phyloP scores from a whole-genome alignment of 306 rosid genomes.

The Cicer chorassanicum region DNA sequence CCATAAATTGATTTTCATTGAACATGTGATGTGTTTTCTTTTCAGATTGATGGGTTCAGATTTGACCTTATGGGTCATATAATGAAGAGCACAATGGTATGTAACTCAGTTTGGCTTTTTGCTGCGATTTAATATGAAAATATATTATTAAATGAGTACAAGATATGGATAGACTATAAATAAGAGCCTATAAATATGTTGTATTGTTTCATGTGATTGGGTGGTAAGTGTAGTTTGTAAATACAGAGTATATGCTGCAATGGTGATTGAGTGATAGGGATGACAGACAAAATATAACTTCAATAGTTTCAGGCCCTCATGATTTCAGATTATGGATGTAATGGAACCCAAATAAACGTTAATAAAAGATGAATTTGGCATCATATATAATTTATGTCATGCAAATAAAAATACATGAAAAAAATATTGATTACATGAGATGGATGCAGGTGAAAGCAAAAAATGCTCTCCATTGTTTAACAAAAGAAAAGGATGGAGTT shows the following conservation, averaged over 20 bases:
- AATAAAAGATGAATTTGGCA: slow-evolving; percentile 26
- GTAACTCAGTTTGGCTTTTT: slow-evolving; percentile 44
- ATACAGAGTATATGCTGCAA: slow-evolving; percentile 21
- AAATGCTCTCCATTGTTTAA: slow-evolving; percentile 60
- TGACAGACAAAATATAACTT: slow-evolving; percentile 27
- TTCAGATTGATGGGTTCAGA: slow-evolving; percentile 96
- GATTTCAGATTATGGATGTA: slow-evolving; percentile 29
- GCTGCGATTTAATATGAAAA: slow-evolving; percentile 15
- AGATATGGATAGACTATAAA: slow-evolving; percentile 18
- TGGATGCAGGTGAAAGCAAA: slow-evolving; percentile 74
- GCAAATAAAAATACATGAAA: slow-evolving; percentile 16
- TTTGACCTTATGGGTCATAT: slow-evolving; percentile 98
- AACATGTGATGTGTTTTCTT: slow-evolving; percentile 31
- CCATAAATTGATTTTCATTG: slow-evolving; percentile 20
- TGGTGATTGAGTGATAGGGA: slow-evolving; percentile 14
- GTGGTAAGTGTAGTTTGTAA: slow-evolving; percentile 6
- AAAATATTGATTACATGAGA: slow-evolving; percentile 42
- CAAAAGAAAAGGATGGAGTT: slow-evolving; percentile 71
- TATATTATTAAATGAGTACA: slow-evolving; percentile 25
- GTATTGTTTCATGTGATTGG: slow-evolving; percentile 10
- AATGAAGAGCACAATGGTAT: slow-evolving; percentile 95
- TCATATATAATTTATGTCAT: slow-evolving; percentile 26
- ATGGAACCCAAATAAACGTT: slow-evolving; percentile 16
- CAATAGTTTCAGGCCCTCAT: slow-evolving; percentile 15
- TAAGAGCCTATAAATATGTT: slow-evolving; percentile 19